phyloP scores from a whole-genome alignment of 306 rosid species.

The Corylus heterophylla region DNA sequence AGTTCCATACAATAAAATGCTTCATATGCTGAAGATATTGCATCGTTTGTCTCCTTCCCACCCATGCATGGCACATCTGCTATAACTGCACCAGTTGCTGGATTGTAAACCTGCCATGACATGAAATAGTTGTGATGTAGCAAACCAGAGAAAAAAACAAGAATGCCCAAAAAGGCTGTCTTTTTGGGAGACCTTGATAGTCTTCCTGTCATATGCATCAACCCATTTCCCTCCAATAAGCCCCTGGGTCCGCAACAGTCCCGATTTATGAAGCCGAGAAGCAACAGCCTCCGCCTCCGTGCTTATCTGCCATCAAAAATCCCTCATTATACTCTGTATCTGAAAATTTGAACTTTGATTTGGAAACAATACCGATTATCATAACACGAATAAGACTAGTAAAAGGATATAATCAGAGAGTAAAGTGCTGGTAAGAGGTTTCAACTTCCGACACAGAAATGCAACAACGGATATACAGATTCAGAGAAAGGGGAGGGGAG shows the following conservation, averaged over 20 bases:
- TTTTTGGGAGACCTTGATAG: constrained; percentile 56
- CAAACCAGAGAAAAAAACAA: neutral
- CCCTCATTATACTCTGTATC: neutral
- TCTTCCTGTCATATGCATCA: constrained; percentile 84
- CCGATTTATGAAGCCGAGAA: constrained; percentile 65
- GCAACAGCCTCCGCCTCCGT: constrained; percentile 51
- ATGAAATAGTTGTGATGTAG: constrained; percentile 7
- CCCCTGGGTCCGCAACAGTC: constrained; percentile 79
- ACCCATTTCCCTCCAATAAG: constrained; percentile 93
- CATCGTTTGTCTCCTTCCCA: constrained; percentile 82
- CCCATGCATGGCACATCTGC: constrained; percentile 89
- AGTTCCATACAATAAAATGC: constrained; percentile 63
- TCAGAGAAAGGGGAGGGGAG: neutral
- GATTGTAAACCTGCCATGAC: constrained; percentile 72
- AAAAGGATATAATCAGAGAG: too few species aligned
- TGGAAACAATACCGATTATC: neutral
- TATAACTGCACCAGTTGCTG: constrained; percentile 88
- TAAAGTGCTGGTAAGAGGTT: neutral
- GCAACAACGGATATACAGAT: neutral
- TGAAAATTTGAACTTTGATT: neutral
- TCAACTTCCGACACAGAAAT: neutral
- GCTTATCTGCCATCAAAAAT: constrained; percentile 59
- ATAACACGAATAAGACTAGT: too few species aligned
- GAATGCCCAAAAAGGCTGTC: neutral
- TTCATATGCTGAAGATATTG: constrained; percentile 79